phyloP scores from a whole-genome alignment of 148 eudicot genomes.

The Rhododendron molle region DNA sequence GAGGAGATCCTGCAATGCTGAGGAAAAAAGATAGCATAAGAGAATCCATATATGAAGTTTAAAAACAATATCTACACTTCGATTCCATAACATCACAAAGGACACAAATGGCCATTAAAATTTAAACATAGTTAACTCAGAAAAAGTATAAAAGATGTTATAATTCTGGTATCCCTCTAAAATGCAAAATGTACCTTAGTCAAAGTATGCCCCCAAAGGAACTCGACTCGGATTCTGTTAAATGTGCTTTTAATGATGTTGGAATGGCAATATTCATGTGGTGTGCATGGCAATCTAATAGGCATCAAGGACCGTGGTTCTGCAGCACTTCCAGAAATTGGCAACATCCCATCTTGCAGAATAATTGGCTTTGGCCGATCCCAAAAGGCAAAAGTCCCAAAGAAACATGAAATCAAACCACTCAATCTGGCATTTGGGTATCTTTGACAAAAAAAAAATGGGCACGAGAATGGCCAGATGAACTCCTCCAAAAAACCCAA shows the following conservation, averaged over 20 bases:
- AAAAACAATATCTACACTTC: background rate
- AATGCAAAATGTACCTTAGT: conserved; percentile 25
- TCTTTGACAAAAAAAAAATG: conserved; percentile 44
- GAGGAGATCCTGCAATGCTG: background rate
- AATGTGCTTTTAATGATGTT: conserved; percentile 51
- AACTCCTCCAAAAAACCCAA: conserved; percentile 52
- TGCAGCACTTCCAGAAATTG: background rate
- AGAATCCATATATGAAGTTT: background rate
- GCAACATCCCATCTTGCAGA: conserved; percentile 29
- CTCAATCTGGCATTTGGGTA: too few species aligned
- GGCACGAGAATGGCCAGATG: conserved; percentile 53
- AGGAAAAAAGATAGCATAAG: conserved; percentile 4
- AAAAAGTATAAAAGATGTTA: conserved; percentile 20
- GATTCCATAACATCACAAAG: background rate
- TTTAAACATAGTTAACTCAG: background rate
- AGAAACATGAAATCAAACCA: conserved; percentile 33
- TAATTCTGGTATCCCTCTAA: background rate
- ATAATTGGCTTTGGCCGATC: conserved; percentile 53
- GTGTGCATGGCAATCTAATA: conserved; percentile 44
- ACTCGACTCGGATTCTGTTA: conserved; percentile 39
- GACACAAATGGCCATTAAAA: background rate
- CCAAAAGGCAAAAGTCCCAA: conserved; percentile 48
- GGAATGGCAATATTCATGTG: conserved; percentile 43
- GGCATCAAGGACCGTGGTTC: conserved; percentile 36
- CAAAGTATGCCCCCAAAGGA: conserved; percentile 31